Base-by-base conservation (phyloP, 371 early-diverging fungal genomes). In the Haplosporangium sp. region DNA sequence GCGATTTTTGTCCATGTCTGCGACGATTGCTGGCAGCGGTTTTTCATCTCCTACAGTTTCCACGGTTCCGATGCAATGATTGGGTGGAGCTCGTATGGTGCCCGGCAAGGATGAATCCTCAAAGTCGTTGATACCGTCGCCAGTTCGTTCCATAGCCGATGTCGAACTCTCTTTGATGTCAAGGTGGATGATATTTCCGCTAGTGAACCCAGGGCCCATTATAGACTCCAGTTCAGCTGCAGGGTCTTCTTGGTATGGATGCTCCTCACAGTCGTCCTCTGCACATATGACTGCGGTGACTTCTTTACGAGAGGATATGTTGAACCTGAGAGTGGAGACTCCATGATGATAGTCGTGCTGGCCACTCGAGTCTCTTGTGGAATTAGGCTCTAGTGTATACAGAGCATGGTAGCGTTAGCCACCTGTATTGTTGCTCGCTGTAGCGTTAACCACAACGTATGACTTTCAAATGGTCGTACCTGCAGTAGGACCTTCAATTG, bases 91-190 rank as follows among this genome's bases (percentile, higher is more conserved):
- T 43, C 46, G 50, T 2, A 64, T 52, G n/a, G 73, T 57, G 18
- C 57, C 51, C 0, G 63, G 50, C n/a, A 45, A 21, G 1, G 67
- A 61, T 6, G 56, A 67, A 8, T 63, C 68, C 21, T 64, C 69
- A 46, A 68, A 74, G 40, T 68, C 69, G 36, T 68, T 68, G 37
- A 74, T 68, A 0, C 74, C 67, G 8, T 70, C 65, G 0, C 80
- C 80, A 1, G 50, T 65, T 11, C 48, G 43, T 29, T 79, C 80
- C 6, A 68, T 46, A 14, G 73, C 38, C 38, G 55, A 45, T 0
- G 62, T 68, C n/a, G 62, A 58, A 14, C 56, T 68, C 62, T 79
- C 80, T 23, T 79, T 63, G 59, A 79, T 72, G 45, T 79, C 80
- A 51, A 79, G 52, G 16, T 79, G 60, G 0, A 79, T 62, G 59